These are phyloP conservation scores for Favolaschia claudopus DNA, from an alignment of 768 basidiomycete genomes.

Conservation along the genomic window DNA sequence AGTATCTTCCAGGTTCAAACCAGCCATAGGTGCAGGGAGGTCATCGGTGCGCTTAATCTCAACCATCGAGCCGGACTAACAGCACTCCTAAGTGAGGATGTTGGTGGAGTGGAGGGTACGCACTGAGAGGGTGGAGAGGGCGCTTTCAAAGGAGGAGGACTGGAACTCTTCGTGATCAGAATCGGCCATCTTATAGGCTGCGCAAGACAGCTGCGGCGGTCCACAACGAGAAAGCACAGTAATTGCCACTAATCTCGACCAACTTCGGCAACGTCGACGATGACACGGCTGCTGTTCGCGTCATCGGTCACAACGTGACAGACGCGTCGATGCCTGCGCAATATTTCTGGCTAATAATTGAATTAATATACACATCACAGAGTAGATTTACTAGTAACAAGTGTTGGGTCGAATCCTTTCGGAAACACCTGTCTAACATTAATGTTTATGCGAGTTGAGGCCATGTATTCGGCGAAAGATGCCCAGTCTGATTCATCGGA, in stretches of 20 bases:
- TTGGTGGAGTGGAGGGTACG: constrained; percentile 30
- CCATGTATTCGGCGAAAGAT: constrained; percentile 70
- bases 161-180: constrained; percentile 24
- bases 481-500: constrained; percentile 58
- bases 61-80: constrained; percentile 72
- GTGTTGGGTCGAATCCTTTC: constrained; percentile 60
- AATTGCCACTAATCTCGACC: no score
- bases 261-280: no score
- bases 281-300: constrained; percentile 3
- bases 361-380: no score
- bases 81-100: constrained; percentile 19
- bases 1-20: constrained; percentile 53
- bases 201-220: constrained; percentile 10
- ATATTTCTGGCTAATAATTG: no score
- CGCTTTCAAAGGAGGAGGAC: constrained; percentile 50
- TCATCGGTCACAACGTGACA: background rate
- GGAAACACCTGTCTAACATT: constrained; percentile 93
- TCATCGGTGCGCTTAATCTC: constrained; percentile 65
- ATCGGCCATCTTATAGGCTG: constrained; percentile 25
- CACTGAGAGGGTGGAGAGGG: constrained; percentile 58
- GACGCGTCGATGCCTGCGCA: no score
- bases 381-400: no score
- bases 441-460: constrained; percentile 81
- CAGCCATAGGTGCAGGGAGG: constrained; percentile 29
- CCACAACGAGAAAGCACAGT: background rate